Evolutionary conservation across 352 stramenopile species (phyloP).

Genomic region (Lagenidium giganteum): DNA sequence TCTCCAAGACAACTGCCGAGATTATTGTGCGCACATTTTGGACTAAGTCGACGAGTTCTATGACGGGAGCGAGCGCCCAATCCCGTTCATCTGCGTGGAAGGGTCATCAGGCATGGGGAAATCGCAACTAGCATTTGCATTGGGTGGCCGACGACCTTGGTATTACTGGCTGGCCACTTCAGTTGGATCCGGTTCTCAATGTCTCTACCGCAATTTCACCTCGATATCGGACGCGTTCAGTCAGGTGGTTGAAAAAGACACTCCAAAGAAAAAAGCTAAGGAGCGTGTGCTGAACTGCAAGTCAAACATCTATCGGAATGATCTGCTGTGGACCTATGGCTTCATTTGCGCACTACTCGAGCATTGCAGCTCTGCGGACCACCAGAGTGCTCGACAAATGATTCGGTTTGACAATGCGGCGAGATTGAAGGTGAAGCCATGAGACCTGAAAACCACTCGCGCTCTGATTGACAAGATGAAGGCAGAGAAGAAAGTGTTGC

Average conservation of each 20-base stretch:
- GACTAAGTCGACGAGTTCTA: slow-evolving; percentile 9
- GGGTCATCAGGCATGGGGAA: slow-evolving; percentile 18
- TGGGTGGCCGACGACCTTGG: slow-evolving; percentile 8
- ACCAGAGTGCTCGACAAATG: slow-evolving; percentile 6
- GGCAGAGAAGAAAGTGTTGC: slow-evolving; percentile 10
- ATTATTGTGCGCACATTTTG: slow-evolving; percentile 5
- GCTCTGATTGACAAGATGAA: slow-evolving; percentile 11
- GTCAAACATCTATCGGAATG: slow-evolving; percentile 3
- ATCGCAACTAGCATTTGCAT: slow-evolving; percentile 18
- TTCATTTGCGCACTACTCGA: slow-evolving; percentile 13
- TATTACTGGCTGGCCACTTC: slow-evolving; percentile 13
- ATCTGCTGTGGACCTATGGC: slow-evolving; percentile 11
- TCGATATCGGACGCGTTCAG: too few relatives aligned
- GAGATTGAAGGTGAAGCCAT: slow-evolving; percentile 5
- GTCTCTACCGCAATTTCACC: slow-evolving; percentile 8
- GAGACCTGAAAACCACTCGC: not conserved
- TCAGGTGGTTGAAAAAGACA: too few relatives aligned
- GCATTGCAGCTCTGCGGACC: slow-evolving; percentile 2
- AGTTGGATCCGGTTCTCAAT: slow-evolving; percentile 2
- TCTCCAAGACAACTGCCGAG: slow-evolving; percentile 7
- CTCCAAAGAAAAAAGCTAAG: too few relatives aligned
- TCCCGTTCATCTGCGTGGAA: slow-evolving; percentile 18
- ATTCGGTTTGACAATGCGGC: slow-evolving; percentile 9
- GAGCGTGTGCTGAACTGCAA: slow-evolving; percentile 2
- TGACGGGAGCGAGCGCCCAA: not conserved